Evolutionary conservation across 208 protist species (phyloP).

Genomic region (Crithidia mellificae): DNA sequence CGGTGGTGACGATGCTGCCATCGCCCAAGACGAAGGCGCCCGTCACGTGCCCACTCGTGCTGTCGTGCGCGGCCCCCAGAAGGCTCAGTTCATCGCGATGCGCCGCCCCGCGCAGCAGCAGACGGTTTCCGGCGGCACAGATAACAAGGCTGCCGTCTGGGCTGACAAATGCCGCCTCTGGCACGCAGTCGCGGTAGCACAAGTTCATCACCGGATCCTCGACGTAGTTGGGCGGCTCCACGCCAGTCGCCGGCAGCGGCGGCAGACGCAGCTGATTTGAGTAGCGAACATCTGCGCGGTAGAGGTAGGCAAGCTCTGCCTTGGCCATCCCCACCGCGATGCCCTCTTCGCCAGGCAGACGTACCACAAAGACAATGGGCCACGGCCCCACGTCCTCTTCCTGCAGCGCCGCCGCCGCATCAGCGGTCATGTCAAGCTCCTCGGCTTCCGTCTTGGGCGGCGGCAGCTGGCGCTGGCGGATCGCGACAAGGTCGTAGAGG

Average conservation of each 20-base stretch:
- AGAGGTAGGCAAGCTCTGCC: slow-evolving; percentile 77
- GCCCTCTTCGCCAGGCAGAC: slow-evolving; percentile 35
- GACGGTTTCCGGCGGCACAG: slow-evolving; percentile 39
- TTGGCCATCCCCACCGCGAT: slow-evolving; percentile 63
- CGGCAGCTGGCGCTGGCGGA: slow-evolving; percentile 70
- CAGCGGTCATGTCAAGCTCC: slow-evolving; percentile 62
- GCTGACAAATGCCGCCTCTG: slow-evolving; percentile 40
- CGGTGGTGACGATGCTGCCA: slow-evolving; percentile 82
- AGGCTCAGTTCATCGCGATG: slow-evolving; percentile 31
- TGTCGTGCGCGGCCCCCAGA: slow-evolving; percentile 76
- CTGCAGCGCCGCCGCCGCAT: slow-evolving; percentile 45
- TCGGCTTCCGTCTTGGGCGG: slow-evolving; percentile 61
- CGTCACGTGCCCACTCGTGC: slow-evolving; percentile 56
- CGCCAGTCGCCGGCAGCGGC: slow-evolving; percentile 81
- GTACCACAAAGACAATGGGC: slow-evolving; percentile 54
- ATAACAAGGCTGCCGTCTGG: slow-evolving; percentile 45
- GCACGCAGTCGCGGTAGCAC: slow-evolving; percentile 70
- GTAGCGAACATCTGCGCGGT: slow-evolving; percentile 68
- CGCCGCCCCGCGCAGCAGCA: slow-evolving; percentile 22
- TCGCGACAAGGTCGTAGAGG: slow-evolving; percentile 65
- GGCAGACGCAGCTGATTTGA: slow-evolving; percentile 53
- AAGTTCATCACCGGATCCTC: slow-evolving; percentile 89
- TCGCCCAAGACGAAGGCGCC: slow-evolving; percentile 82
- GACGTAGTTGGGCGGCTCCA: slow-evolving; percentile 84
- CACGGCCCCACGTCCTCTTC: slow-evolving; percentile 86